Conservation (phyloP, 148 eudicot genomes). For the Fagopyrum homotropicum region DNA sequence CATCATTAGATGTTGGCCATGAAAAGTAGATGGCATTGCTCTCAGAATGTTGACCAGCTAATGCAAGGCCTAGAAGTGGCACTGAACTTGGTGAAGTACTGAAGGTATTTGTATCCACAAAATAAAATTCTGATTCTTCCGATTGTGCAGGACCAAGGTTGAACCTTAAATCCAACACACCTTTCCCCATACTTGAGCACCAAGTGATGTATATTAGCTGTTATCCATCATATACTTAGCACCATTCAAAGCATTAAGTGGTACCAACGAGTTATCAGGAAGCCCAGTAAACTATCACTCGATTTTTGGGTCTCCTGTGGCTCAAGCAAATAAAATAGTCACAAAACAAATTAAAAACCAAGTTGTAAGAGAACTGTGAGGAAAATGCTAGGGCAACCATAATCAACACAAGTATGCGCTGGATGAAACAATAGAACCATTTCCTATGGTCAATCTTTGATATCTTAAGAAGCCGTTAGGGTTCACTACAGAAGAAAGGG, state of each 20-base stretch:
- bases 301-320: conserved; percentile 3
- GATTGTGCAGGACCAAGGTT: conserved; percentile 38
- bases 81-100: conserved; percentile 24
- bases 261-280: conserved; percentile 1
- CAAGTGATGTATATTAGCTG: conserved; percentile 11
- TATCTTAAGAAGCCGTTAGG: background rate
- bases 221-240: background rate
- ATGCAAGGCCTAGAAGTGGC: conserved; percentile 30
- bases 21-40: conserved; percentile 59
- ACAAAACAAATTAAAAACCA: background rate
- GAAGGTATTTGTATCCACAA: conserved; percentile 36
- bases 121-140: conserved; percentile 45
- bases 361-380: background rate
- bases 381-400: background rate
- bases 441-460: background rate
- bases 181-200: conserved; percentile 24
- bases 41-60: conserved; percentile 46
- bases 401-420: background rate
- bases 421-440: background rate
- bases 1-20: conserved; percentile 57
- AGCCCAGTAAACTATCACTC: background rate
- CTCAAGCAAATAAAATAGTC: conserved; percentile 4
- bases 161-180: conserved; percentile 27
- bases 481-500: background rate
- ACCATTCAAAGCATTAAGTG: background rate